A percentile compares a stretch with the other conserved stretches of the same genome.
Conservation (phyloP, 208 protist species). For the Histomonas meleagridis region DNA sequence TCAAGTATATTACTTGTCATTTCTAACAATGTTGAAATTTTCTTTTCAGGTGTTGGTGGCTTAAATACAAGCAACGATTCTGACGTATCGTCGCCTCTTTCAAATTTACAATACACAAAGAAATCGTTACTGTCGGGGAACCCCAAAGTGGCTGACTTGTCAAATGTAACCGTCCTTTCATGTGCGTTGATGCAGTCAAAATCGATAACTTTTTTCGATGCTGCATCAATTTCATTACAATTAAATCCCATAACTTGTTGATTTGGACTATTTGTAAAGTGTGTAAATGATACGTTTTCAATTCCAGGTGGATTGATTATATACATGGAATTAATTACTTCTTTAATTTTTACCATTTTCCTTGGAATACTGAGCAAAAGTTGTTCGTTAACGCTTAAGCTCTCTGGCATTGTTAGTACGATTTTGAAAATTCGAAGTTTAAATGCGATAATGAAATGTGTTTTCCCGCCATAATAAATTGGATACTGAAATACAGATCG, state of each 20-base stretch:
- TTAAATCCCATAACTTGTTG: neutral
- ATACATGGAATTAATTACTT: too few species aligned
- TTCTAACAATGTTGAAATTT: too few species aligned
- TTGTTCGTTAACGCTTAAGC: neutral
- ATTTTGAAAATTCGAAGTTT: neutral
- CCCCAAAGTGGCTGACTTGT: neutral
- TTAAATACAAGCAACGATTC: too few species aligned
- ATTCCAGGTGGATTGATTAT: neutral
- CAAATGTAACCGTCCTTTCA: neutral
- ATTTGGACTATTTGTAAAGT: neutral
- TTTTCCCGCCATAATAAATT: neutral
- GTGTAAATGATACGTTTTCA: too few species aligned
- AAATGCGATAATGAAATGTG: neutral
- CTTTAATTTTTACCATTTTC: neutral
- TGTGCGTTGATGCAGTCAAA: neutral
- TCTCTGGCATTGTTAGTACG: neutral
- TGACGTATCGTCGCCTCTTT: too few species aligned
- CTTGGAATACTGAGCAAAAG: neutral
- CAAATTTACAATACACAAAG: too few species aligned
- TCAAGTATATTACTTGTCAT: too few species aligned
- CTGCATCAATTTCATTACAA: neutral
- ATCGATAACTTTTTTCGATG: neutral
- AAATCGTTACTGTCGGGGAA: neutral
- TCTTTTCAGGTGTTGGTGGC: too few species aligned
- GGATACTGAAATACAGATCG: neutral